Evolutionary conservation across 2,329 filamentous ascomycete genomes (phyloP).

Genomic region (Penicillium rolfsii): DNA sequence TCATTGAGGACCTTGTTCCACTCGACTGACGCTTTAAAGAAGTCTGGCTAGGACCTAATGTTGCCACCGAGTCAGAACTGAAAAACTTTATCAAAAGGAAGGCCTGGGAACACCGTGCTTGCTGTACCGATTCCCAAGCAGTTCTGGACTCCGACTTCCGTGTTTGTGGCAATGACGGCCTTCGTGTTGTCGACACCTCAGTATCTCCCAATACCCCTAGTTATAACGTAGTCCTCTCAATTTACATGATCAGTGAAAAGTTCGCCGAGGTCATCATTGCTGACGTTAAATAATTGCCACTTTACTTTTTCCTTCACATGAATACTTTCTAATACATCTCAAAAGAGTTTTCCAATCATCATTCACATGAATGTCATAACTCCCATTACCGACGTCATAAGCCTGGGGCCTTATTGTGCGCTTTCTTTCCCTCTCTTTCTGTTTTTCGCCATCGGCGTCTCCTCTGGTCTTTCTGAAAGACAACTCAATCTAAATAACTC

Average conservation of each 20-base stretch:
- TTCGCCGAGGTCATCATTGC: conserved; percentile 52
- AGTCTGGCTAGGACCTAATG: conserved; percentile 49
- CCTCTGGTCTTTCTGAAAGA: no score
- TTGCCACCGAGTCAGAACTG: conserved; percentile 49
- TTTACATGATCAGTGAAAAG: conserved; percentile 64
- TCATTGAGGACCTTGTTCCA: conserved; percentile 47
- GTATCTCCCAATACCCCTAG: conserved; percentile 61
- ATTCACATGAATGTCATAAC: not conserved
- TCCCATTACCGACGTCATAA: not conserved
- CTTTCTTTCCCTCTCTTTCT: no score
- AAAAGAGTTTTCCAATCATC: not conserved
- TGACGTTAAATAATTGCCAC: conserved; percentile 11
- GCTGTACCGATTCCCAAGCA: conserved; percentile 57
- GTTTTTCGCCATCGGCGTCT: no score
- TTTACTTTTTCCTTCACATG: not conserved
- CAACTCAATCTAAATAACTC: no score
- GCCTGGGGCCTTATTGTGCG: no score
- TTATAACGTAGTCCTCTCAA: conserved; percentile 56
- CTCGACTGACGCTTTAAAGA: conserved; percentile 51
- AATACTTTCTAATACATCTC: not conserved
- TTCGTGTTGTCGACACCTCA: conserved; percentile 65
- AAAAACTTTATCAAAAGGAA: conserved; percentile 55
- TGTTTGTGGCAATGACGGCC: conserved; percentile 57
- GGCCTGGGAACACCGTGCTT: conserved; percentile 61
- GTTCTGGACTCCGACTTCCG: conserved; percentile 61